These are phyloP conservation scores for Arabidopsis thaliana DNA, from an alignment of 345 rosid genomes.

Conservation along the genomic window TAIR10.1 NC_003075.7:2066501-2067000, in stretches of 20 bases:
- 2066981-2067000: no score
- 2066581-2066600: no score
- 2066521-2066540: background rate
- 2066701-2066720: background rate
- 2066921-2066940: no score
- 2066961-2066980: no score
- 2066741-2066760: background rate
- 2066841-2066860: background rate
- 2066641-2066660: no score
- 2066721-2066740: background rate
- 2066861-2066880: background rate
- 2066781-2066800: background rate
- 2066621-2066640: no score
- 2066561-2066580: no score
- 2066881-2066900: background rate
- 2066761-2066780: background rate
- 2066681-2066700: background rate
- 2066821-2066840: background rate
- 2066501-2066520: no score
- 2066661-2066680: background rate
- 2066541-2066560: no score
- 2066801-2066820: background rate
- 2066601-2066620: no score
- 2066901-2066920: no score
- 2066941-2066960: no score